Evolutionary conservation across 352 stramenopile genomes (phyloP), one percentile per base, ranked within the genome.

Genomic region (Globisporangium sylvaticum): DNA sequence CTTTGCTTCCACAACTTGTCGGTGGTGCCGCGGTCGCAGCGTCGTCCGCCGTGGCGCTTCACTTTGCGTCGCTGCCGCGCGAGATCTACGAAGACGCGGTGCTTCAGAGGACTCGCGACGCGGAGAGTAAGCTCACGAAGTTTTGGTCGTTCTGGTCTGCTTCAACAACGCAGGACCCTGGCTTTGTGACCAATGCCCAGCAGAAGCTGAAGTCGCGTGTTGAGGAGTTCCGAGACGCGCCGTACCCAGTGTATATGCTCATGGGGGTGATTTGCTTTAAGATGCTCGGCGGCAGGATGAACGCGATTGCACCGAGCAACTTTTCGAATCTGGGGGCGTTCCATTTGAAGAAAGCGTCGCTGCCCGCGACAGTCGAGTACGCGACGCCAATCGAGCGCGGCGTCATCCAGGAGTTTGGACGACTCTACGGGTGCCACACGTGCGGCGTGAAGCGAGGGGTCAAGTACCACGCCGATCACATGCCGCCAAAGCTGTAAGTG

Each of bases 401-500:
- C 2, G 72, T 94, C 31, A 89, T 94, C 52, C 84, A 92, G 60
- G 78, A 91, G 69, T 92, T 94, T 60, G 88, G 88, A 1, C 75
- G 88, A 8, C 77, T 91, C 20, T 94, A 80, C 42, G 88, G 88
- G 20, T 96, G 88, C 69, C 88, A 96, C 67, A 96, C 88, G 24
- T 96, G 88, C 59, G 88, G 88, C 24, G 67, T 86, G 9, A 89
- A 88, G 67, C 73, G 65, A 8, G 81, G 76, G 7, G 76, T 87
- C 60, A 81, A 81, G 58, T 96, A 89, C 57, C 84, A 94, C 52
- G 88, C 83, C 53, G 88, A 96, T 62, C 88, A 96, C 74, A 91
- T 92, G 84, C 88, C 88, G 1, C 88, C 86, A n/a, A 93, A 89
- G 71, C 64, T 88, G 88, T 94, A 77, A 10, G 81, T 77, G 15